These are phyloP conservation scores for Cyclotella cryptica DNA, from an alignment of 108 stramenopile species.

Conservation along the genomic window DNA sequence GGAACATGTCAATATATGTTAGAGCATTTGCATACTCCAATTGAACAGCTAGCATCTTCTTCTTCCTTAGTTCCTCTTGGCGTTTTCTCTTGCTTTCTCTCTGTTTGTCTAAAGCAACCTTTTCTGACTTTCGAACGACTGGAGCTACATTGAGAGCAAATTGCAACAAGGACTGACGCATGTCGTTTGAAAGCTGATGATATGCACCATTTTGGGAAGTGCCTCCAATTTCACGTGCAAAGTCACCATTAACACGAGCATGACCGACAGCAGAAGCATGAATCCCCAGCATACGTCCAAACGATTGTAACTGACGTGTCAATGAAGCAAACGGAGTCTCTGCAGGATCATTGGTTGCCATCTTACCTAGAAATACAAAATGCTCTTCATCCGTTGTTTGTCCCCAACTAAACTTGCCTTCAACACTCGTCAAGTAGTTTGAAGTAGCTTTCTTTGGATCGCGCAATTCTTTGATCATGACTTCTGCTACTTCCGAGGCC, in stretches of 20 bases:
- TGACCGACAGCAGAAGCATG: no score
- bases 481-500: constrained; percentile 6
- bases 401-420: no score
- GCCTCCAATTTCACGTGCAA: no score
- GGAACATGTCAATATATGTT: constrained; percentile 9
- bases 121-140: neutral
- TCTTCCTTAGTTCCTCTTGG: neutral
- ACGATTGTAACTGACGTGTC: no score
- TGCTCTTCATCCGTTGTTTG: no score
- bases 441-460: no score
- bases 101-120: neutral
- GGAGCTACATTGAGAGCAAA: neutral
- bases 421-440: no score
- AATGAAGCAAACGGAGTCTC: no score
- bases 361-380: no score
- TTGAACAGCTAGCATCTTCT: neutral
- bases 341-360: no score
- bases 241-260: no score
- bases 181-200: neutral
- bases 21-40: constrained; percentile 12
- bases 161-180: constrained; percentile 1
- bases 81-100: constrained; percentile 2
- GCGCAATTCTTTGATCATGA: neutral
- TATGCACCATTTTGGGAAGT: neutral
- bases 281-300: no score